Evolutionary conservation across 2,329 filamentous ascomycete species (phyloP).

Genomic region (Pseudogymnoascus sp.): DNA sequence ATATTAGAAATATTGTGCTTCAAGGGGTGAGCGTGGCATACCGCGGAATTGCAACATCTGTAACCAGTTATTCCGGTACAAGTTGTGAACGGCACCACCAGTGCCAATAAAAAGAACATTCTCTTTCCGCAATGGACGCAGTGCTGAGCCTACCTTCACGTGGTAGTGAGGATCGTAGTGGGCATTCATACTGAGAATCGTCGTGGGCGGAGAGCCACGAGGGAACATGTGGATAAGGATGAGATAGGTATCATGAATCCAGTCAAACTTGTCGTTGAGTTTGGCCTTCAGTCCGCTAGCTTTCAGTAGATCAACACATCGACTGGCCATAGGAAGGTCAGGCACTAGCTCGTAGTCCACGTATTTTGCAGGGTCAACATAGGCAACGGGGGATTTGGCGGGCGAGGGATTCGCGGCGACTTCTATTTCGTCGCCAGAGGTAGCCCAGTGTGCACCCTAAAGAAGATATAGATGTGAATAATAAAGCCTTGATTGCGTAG

Average conservation of each 20-base stretch:
- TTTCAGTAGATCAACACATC: slow-evolving; percentile 41
- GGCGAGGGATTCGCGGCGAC: slow-evolving; percentile 53
- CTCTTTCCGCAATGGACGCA: slow-evolving; percentile 45
- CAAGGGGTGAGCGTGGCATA: slow-evolving; percentile 31
- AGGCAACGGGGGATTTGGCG: slow-evolving; percentile 54
- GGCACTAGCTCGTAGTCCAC: slow-evolving; percentile 50
- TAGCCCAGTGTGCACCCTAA: slow-evolving; percentile 60
- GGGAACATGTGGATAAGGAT: slow-evolving; percentile 65
- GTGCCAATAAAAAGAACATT: slow-evolving; percentile 48
- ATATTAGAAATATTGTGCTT: background rate
- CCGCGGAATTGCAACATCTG: slow-evolving; percentile 43
- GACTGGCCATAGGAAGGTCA: slow-evolving; percentile 44
- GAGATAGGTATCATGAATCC: slow-evolving; percentile 65
- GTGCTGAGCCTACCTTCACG: slow-evolving; percentile 46
- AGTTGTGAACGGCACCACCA: slow-evolving; percentile 60
- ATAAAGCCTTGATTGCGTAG: background rate
- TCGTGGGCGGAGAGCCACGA: slow-evolving; percentile 53
- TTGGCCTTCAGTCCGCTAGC: slow-evolving; percentile 44
- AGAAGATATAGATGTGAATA: background rate
- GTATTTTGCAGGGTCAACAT: slow-evolving; percentile 58
- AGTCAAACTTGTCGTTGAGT: slow-evolving; percentile 50
- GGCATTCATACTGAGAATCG: slow-evolving; percentile 46
- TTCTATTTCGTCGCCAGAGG: slow-evolving; percentile 45
- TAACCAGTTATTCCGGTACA: slow-evolving; percentile 57
- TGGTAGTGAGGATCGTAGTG: slow-evolving; percentile 48